Conservation (phyloP, 768 basidiomycete species). For the Piloderma croceum region DNA sequence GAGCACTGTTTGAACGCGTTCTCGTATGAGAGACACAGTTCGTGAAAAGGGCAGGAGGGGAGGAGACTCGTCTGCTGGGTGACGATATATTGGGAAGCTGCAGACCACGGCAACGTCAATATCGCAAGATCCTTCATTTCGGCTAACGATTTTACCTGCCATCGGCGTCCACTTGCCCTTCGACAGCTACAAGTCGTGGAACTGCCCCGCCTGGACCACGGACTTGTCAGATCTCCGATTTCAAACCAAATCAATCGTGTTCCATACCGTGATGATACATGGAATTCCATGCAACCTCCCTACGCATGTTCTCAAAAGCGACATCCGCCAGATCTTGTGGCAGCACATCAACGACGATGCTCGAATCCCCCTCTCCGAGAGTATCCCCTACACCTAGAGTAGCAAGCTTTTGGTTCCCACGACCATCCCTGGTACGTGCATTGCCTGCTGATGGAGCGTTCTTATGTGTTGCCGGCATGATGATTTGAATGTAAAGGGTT, state of each 20-base stretch:
- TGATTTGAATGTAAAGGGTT: too few species aligned
- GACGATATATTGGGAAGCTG: slow-evolving; percentile 76
- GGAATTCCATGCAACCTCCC: slow-evolving; percentile 65
- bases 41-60: slow-evolving; percentile 60
- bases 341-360: slow-evolving; percentile 52
- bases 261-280: slow-evolving; percentile 71
- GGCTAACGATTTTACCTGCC: slow-evolving; percentile 34
- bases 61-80: slow-evolving; percentile 77
- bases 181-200: slow-evolving; percentile 57
- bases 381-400: slow-evolving; percentile 28
- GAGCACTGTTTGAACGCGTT: slow-evolving; percentile 52
- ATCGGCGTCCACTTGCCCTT: slow-evolving; percentile 48
- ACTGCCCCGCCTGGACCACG: slow-evolving; percentile 62
- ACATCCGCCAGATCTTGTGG: slow-evolving; percentile 47
- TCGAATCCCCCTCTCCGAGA: slow-evolving; percentile 67
- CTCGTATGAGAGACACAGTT: slow-evolving; percentile 60
- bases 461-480: too few species aligned
- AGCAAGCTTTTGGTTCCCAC: background rate
- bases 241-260: too few species aligned
- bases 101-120: background rate
- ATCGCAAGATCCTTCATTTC: background rate
- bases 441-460: too few species aligned
- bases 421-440: too few species aligned
- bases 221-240: too few species aligned
- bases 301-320: slow-evolving; percentile 52